Conservation (phyloP, 1,284 basidiomycete species). For the Rhodofomes roseus region DNA sequence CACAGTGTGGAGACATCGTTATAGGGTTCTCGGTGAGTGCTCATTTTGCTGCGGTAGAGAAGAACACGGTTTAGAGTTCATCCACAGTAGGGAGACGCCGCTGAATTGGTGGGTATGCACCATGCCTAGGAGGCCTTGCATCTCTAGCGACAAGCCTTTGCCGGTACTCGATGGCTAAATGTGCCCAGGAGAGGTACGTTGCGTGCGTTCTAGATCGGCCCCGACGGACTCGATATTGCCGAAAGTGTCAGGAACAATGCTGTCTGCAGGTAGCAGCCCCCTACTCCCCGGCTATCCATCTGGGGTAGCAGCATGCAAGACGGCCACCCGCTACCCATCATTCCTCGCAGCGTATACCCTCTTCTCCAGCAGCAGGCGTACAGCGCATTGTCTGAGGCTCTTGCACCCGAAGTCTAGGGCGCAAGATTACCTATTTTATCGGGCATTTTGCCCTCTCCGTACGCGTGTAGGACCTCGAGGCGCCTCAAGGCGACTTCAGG, state of each 20-base stretch:
- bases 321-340: neutral
- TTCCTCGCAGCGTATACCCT: neutral
- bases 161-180: neutral
- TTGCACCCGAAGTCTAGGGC: neutral
- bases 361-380: neutral
- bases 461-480: neutral
- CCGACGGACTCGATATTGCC: neutral
- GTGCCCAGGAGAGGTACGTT: neutral
- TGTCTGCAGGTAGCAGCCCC: neutral
- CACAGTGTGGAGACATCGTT: neutral
- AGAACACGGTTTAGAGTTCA: neutral
- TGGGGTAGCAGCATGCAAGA: neutral
- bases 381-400: neutral
- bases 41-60: neutral
- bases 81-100: neutral
- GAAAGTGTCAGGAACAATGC: neutral
- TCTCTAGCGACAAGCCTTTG: neutral
- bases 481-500: neutral
- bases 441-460: neutral
- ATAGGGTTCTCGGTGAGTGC: neutral
- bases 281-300: neutral
- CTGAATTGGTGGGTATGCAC: neutral
- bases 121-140: neutral
- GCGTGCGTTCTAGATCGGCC: neutral
- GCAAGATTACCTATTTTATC: neutral